Evolutionary conservation across 2,329 filamentous ascomycete genomes (phyloP), one percentile per base, ranked within the genome.

Genomic region (Proliferodiscus dingleyae): DNA sequence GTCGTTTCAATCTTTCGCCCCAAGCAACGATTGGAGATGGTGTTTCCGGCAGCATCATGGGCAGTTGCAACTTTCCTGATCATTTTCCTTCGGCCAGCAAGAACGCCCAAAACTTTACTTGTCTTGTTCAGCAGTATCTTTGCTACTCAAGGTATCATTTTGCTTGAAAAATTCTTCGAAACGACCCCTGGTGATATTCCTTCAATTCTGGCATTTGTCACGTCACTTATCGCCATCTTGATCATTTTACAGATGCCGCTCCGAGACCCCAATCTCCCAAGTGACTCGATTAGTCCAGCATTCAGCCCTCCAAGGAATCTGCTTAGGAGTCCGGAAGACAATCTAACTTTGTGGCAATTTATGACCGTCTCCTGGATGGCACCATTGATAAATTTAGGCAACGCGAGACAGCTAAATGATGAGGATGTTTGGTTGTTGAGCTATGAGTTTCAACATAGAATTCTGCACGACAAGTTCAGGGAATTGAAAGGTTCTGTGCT

Each of bases 351-450:
- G 1, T 89, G 87, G 77, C 85, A 90, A 55, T 95, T 88, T 67
- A 85, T 91, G 78, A 83, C 80, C 5, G 84, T 95, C 22, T 86
- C 80, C 0, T 95, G 89, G 89, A 83, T 95, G 68, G 71, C 72
- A 1, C 84, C 89, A 0, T 67, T 95, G 5, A 88, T 94, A 10
- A 68, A 71, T 1, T 65, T 81, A 19, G 87, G 84, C 1, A 76
- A 72, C 33, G 69, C 71, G 23, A 72, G 80, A 32, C 83, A 89
- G 55, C 70, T 95, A 7, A 70, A 89, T 28, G 82, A 89, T 30
- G 77, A 83, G 29, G 88, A 95, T 61, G 85, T 95, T 2, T 95
- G 89, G 89, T 70, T 76, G 30, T 68, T 95, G 0, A 81, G 82
- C 0, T 86, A 81, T 55, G 85, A 93, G 43, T 95, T 91, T 51